Conservation (phyloP, 2,329 filamentous ascomycete genomes). For the Aspergillus brunneoviolaceus region DNA sequence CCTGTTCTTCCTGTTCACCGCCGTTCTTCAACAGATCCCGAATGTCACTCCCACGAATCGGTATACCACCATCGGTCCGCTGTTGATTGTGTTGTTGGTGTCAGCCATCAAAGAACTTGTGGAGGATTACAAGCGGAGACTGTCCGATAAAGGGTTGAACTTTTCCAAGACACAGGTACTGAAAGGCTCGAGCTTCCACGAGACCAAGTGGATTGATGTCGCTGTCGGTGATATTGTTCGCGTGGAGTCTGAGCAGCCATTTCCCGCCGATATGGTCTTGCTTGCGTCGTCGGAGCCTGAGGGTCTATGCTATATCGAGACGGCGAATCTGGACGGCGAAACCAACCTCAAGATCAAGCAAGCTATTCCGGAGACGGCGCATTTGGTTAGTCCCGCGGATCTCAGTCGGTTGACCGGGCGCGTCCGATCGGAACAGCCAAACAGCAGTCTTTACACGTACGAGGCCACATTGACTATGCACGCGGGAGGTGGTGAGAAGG, state of each 20-base stretch:
- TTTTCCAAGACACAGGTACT: constrained; percentile 81
- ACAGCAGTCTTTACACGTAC: constrained; percentile 97
- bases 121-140: constrained; percentile 87
- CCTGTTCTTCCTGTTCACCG: constrained; percentile 98
- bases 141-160: constrained; percentile 83
- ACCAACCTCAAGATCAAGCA: constrained; percentile 99
- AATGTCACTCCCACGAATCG: constrained; percentile 90
- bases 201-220: constrained; percentile 92
- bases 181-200: constrained; percentile 77
- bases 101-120: constrained; percentile 93
- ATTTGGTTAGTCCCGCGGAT: constrained; percentile 82
- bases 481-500: constrained; percentile 86
- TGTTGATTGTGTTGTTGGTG: constrained; percentile 85
- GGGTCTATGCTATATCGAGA: constrained; percentile 97
- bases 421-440: constrained; percentile 92
- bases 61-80: constrained; percentile 95
- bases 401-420: constrained; percentile 81
- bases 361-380: constrained; percentile 85
- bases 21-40: constrained; percentile 90
- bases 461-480: constrained; percentile 94
- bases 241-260: constrained; percentile 91
- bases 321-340: constrained; percentile 94
- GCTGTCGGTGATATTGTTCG: constrained; percentile 88
- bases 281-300: constrained; percentile 95
- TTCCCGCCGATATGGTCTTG: constrained; percentile 89